A percentile compares a stretch with the other conserved stretches of the same genome.
phyloP scores from a whole-genome alignment of 257 asterid genomes.

The Gentiana dahurica region DNA sequence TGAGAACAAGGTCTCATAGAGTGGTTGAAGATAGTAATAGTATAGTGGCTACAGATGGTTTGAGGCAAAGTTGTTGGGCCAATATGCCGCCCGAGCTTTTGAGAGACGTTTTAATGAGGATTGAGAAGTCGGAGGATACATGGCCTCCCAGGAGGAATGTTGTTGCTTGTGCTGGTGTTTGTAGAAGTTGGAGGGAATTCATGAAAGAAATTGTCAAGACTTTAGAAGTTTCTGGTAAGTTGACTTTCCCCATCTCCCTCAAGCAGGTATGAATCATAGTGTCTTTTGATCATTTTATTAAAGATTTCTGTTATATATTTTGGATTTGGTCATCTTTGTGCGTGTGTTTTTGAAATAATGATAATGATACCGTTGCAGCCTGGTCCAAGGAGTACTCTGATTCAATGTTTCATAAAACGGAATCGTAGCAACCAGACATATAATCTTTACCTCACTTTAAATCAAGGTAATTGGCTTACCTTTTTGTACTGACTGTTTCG shows the following conservation, averaged over 20 bases:
- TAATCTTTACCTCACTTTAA: conserved; percentile 61
- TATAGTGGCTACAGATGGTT: conserved; percentile 45
- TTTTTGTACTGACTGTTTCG: not conserved
- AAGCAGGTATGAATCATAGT: conserved; percentile 53
- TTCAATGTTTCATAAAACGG: conserved; percentile 84
- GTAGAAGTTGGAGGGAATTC: conserved; percentile 90
- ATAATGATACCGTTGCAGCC: conserved; percentile 41
- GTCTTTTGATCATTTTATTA: no score
- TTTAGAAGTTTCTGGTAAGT: conserved; percentile 51
- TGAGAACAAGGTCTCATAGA: conserved; percentile 32
- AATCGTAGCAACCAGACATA: conserved; percentile 69
- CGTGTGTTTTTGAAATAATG: no score
- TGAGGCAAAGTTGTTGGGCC: conserved; percentile 94
- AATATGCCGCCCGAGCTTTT: conserved; percentile 86
- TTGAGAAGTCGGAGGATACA: conserved; percentile 58
- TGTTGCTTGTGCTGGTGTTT: conserved; percentile 94
- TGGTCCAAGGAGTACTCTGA: conserved; percentile 60
- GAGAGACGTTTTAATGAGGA: conserved; percentile 77
- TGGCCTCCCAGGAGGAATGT: conserved; percentile 81
- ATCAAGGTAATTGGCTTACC: conserved; percentile 42
- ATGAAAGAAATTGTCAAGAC: conserved; percentile 64
- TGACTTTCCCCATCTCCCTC: conserved; percentile 86
- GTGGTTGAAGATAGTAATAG: conserved; percentile 33
- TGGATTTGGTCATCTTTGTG: no score
- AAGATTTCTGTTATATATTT: no score